A percentile compares a stretch with the other conserved stretches of the same genome.
Conservation (phyloP, 2,329 filamentous ascomycete genomes). For the Aspergillus sclerotialis region DNA sequence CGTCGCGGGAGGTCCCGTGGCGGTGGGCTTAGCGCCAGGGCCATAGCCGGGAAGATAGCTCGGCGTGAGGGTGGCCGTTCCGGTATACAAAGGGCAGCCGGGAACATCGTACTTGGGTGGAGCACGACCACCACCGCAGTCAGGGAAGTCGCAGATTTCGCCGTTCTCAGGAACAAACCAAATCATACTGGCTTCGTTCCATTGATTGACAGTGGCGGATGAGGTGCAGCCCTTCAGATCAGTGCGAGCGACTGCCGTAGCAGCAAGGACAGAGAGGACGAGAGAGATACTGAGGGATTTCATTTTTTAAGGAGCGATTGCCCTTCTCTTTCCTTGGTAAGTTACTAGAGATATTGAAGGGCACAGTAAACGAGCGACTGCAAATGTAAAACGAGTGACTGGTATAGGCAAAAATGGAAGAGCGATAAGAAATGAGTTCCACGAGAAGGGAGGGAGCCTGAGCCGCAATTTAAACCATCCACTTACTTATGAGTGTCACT, state of each 20-base stretch:
- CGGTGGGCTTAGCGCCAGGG: conserved; percentile 12
- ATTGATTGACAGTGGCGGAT: conserved; percentile 17
- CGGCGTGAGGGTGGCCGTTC: conserved; percentile 15
- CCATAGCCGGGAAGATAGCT: conserved; percentile 17
- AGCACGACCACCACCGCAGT: conserved; percentile 62
- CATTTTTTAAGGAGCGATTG: conserved; percentile 11
- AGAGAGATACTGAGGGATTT: conserved; percentile 10
- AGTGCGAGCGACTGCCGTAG: conserved; percentile 14
- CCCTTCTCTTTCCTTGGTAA: no score
- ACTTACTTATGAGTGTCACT: no score
- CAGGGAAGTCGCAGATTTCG: conserved; percentile 57
- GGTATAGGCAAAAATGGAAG: no score
- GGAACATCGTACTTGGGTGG: conserved; percentile 58
- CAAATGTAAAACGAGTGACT: no score
- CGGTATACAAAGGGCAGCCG: conserved; percentile 42
- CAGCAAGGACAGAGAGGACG: conserved; percentile 12
- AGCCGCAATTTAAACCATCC: no score
- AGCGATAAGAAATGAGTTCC: no score
- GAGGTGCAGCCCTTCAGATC: conserved; percentile 18
- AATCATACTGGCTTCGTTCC: conserved; percentile 20
- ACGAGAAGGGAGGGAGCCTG: no score
- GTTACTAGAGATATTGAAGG: no score
- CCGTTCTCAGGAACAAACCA: conserved; percentile 59
- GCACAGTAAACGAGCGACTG: not conserved
- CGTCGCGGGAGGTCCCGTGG: conserved; percentile 1